phyloP scores from a whole-genome alignment of 176 grass and related monocot genomes.

The Saccharum officinarum region DNA sequence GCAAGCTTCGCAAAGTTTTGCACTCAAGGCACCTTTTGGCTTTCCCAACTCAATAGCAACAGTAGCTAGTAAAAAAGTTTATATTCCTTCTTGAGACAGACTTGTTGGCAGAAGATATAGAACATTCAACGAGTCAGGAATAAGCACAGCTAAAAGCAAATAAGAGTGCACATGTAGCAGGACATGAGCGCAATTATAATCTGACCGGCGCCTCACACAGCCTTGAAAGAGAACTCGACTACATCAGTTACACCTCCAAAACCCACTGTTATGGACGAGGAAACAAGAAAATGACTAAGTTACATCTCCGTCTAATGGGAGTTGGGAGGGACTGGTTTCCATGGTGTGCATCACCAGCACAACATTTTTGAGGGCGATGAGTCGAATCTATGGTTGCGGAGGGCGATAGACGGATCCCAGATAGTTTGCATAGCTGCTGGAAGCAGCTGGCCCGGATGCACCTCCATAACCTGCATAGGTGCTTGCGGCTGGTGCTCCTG shows the following conservation, averaged over 20 bases:
- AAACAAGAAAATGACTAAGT: not conserved
- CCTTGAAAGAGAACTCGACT: not conserved
- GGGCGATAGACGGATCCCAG: slow-evolving; percentile 39
- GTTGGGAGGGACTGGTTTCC: not conserved
- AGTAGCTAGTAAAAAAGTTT: not conserved
- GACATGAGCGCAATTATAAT: slow-evolving; percentile 2
- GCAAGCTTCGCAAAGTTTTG: not conserved
- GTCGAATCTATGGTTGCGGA: slow-evolving; percentile 42
- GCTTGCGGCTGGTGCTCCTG: slow-evolving; percentile 9
- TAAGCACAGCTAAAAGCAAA: slow-evolving; percentile 8
- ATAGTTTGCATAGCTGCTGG: slow-evolving; percentile 46
- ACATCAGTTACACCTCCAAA: slow-evolving; percentile 40
- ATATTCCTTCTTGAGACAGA: not conserved
- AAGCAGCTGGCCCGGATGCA: slow-evolving; percentile 29
- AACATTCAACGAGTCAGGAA: slow-evolving; percentile 23
- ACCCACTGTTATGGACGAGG: not conserved
- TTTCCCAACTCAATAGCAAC: not conserved
- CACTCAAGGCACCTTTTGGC: not conserved
- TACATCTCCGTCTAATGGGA: not conserved
- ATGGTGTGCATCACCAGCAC: not conserved
- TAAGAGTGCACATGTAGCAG: not conserved
- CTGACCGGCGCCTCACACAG: not conserved
- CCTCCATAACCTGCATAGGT: slow-evolving; percentile 25
- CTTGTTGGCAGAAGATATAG: not conserved
- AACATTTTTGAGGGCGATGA: not conserved